Conservation (phyloP, 306 rosid species). For the Mimosa pudica region DNA sequence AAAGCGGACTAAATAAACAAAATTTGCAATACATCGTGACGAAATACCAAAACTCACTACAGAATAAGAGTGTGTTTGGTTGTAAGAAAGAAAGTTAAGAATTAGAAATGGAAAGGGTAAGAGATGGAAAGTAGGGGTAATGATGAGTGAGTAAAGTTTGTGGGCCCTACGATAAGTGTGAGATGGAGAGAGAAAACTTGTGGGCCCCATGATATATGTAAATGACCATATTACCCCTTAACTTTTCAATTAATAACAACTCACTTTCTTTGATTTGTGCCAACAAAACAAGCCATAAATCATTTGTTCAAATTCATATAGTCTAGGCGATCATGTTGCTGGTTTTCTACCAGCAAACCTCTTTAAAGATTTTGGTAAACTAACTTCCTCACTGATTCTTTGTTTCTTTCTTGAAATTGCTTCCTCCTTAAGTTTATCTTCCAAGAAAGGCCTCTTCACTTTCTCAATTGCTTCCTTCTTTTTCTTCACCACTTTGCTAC, state of each 20-base stretch:
- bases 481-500: conserved; percentile 63
- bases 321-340: conserved; percentile 31
- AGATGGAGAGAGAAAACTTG: no score
- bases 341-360: conserved; percentile 72
- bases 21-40: background rate
- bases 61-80: no score
- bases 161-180: no score
- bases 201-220: no score
- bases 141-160: no score
- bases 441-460: conserved; percentile 78
- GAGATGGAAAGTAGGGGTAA: no score
- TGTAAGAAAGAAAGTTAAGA: no score
- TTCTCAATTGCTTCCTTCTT: conserved; percentile 56
- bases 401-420: conserved; percentile 61
- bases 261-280: no score
- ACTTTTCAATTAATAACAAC: no score
- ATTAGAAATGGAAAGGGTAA: no score
- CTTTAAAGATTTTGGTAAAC: conserved; percentile 68
- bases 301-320: conserved; percentile 14
- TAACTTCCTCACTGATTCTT: conserved; percentile 49
- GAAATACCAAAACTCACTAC: background rate
- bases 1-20: background rate
- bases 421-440: conserved; percentile 59
- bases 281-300: no score
- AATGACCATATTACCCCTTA: no score